Base-by-base conservation (phyloP, 257 asterid species). In the Nicotiana paniculata region DNA sequence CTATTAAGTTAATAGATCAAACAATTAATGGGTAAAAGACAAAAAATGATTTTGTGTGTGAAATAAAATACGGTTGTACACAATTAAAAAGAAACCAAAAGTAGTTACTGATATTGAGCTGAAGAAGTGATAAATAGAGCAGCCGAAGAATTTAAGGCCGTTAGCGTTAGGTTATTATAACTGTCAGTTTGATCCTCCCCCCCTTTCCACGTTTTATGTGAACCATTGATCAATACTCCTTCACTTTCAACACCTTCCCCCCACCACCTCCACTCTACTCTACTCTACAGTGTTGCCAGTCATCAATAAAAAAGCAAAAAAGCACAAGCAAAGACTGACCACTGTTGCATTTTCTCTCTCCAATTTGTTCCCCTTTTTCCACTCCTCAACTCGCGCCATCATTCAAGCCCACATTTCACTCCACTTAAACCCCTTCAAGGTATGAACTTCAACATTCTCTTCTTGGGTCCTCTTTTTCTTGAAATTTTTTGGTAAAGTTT, bases 351-450 rank as follows among this genome's bases (percentile, higher is more conserved):
- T n/a, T 17, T 86, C 82, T 79, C 83, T 81, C 78, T 81, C 83
- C 77, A 66, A 81, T 81, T 67, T 61, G 4, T 81, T 33, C 1
- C 58, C 78, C 8, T 59, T 59, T 80, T 86, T 51, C 69, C 82
- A 74, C 88, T 84, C 88, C 90, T 81, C 69, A 83, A 83, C 51
- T 86, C 85, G 84, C 85, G 87, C 89, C 87, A 82, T 81, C 85
- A 82, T 28, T 79, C 89, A 87, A 85, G 91, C 87, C 81, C 90
- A 77, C 81, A 63, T 80, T 3, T 58, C 53, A 77, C 21, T n/a
- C 16, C 5, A 51, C 43, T 43, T 55, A 62, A 83, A 65, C 61
- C 24, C 15, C 54, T 46, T 64, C 83, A 54, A 79, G 87, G 89
- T 88, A 81, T 15, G 9, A 70, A 46, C 48, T 2, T 39, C 28